phyloP scores from a whole-genome alignment of 31 red algal genomes.

The Odonthalia washingtoniensis region DNA sequence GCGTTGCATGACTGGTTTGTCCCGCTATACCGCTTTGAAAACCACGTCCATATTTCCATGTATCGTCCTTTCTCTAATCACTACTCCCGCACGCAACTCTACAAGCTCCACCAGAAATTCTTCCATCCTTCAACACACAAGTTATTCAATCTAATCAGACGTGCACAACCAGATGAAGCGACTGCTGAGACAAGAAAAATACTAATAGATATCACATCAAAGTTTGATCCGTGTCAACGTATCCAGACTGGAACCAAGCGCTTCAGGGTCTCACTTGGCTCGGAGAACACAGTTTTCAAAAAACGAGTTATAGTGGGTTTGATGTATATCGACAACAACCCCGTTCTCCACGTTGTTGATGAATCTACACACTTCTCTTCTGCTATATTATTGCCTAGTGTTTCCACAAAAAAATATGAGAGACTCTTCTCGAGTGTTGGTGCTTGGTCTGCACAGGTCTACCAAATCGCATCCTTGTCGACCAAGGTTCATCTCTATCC shows the following conservation, averaged over 20 bases:
- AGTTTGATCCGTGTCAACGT: constrained; percentile 35
- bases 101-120: constrained; percentile 3
- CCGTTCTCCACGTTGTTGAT: too few species aligned
- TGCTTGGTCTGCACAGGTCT: too few species aligned
- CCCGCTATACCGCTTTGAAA: too few species aligned
- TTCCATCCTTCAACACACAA: constrained; percentile 29
- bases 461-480: too few species aligned
- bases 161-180: background rate
- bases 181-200: background rate
- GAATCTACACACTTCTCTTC: constrained; percentile 26
- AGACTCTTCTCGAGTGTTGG: background rate
- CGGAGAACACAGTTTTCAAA: constrained; percentile 20
- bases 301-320: constrained; percentile 14
- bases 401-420: background rate
- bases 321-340: too few species aligned
- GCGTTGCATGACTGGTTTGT: too few species aligned
- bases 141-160: constrained; percentile 20
- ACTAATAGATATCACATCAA: background rate
- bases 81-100: background rate
- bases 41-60: background rate
- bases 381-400: constrained; percentile 7
- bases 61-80: background rate
- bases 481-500: too few species aligned
- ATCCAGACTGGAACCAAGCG: constrained; percentile 10
- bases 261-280: constrained; percentile 22